phyloP scores from a whole-genome alignment of 2,329 filamentous ascomycete genomes.

The Claviceps paspali region DNA sequence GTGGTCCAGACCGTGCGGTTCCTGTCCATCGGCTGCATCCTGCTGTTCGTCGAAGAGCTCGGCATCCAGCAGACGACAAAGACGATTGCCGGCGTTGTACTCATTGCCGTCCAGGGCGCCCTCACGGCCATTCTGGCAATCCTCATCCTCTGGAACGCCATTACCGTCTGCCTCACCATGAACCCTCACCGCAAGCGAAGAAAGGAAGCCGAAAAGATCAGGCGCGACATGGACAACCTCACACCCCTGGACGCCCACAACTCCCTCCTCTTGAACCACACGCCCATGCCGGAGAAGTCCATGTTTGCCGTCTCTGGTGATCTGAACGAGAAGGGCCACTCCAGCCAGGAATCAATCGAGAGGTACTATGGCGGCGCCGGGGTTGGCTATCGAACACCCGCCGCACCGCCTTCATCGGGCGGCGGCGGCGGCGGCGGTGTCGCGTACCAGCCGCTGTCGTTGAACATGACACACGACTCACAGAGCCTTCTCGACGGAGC shows the following conservation, averaged over 20 bases:
- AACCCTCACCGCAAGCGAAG: constrained; percentile 82
- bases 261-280: constrained; percentile 58
- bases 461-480: constrained; percentile 17
- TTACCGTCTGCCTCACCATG: constrained; percentile 66
- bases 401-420: no score
- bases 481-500: constrained; percentile 24
- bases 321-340: constrained; percentile 19
- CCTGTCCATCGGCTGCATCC: constrained; percentile 72
- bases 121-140: constrained; percentile 74
- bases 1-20: constrained; percentile 79
- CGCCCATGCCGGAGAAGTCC: constrained; percentile 19
- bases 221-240: constrained; percentile 64
- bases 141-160: constrained; percentile 75
- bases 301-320: constrained; percentile 29
- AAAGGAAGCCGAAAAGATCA: constrained; percentile 73
- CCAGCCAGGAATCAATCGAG: constrained; percentile 19
- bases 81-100: constrained; percentile 81
- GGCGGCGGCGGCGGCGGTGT: constrained; percentile 15
- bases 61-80: constrained; percentile 82
- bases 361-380: constrained; percentile 17
- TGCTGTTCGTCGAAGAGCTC: constrained; percentile 89
- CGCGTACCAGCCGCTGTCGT: constrained; percentile 23
- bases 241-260: constrained; percentile 80
- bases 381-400: no score
- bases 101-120: constrained; percentile 80